Evolutionary conservation across 345 rosid species (phyloP).

Genomic region (Eutrema japonicum): DNA sequence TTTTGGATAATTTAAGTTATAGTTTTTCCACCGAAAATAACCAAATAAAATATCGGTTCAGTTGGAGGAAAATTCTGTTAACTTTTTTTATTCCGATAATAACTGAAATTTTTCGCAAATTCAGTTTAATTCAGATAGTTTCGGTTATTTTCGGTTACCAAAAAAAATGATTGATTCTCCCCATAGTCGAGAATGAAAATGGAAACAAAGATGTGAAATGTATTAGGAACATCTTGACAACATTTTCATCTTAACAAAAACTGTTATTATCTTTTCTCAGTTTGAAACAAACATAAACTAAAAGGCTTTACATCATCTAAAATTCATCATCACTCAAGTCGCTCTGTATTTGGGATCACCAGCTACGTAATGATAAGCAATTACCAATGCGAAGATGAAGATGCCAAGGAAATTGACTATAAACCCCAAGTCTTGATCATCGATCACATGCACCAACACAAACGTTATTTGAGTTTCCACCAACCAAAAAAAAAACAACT

Average conservation of each 20-base stretch:
- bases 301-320: conserved; percentile 20
- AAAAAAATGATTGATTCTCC: neutral
- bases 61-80: too few relatives aligned
- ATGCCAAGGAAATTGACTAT: conserved; percentile 80
- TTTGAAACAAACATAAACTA: conserved; percentile 14
- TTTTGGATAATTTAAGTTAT: too few relatives aligned
- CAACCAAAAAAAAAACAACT: neutral
- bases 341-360: conserved; percentile 88
- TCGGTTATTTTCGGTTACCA: too few relatives aligned
- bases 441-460: conserved; percentile 71
- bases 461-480: conserved; percentile 24
- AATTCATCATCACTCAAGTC: conserved; percentile 41
- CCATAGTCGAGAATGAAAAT: neutral
- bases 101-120: too few relatives aligned
- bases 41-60: too few relatives aligned
- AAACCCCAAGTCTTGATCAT: conserved; percentile 78
- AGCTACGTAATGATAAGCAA: conserved; percentile 81
- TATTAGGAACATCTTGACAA: conserved; percentile 14
- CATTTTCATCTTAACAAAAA: conserved; percentile 14
- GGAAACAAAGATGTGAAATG: neutral
- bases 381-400: conserved; percentile 71
- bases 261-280: conserved; percentile 26
- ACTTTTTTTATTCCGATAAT: too few relatives aligned
- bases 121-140: too few relatives aligned
- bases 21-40: too few relatives aligned